A percentile compares a stretch with the other conserved stretches of the same genome.
Conservation (phyloP, 2,329 filamentous ascomycete genomes). For the Macrophomina phaseolina region DNA sequence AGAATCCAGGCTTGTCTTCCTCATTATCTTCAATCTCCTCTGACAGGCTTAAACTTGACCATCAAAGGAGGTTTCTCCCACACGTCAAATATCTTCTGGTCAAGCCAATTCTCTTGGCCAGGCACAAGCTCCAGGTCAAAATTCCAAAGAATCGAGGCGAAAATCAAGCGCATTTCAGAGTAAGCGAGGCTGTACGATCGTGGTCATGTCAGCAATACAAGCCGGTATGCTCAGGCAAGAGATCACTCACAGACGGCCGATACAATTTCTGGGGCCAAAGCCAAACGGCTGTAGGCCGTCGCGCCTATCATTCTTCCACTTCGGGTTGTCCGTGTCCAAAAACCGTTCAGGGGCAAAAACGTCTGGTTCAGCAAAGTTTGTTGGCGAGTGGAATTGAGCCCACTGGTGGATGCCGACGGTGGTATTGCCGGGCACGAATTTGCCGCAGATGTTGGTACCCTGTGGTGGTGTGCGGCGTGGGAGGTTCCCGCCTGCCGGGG, state of each 20-base stretch:
- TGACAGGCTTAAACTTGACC: constrained; percentile 27
- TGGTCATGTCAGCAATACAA: no score
- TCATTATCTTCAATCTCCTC: no score
- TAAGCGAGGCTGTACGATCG: constrained; percentile 38
- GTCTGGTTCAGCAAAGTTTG: constrained; percentile 44
- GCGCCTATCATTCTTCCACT: constrained; percentile 39
- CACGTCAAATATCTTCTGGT: constrained; percentile 41
- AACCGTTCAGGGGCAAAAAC: constrained; percentile 51
- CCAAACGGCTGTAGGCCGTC: constrained; percentile 52
- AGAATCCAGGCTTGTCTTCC: no score
- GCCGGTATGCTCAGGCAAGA: no score
- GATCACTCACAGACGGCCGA: constrained; percentile 43
- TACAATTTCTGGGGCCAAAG: constrained; percentile 47
- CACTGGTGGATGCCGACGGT: constrained; percentile 22
- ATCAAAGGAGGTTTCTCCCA: constrained; percentile 46
- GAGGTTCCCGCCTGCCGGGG: constrained; percentile 43
- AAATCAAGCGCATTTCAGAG: constrained; percentile 50
- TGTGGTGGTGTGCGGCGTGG: constrained; percentile 42
- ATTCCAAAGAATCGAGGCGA: constrained; percentile 44
- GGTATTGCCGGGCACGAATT: constrained; percentile 41
- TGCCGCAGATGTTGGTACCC: constrained; percentile 45
- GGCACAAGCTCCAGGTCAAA: constrained; percentile 47
- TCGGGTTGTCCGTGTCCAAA: constrained; percentile 36
- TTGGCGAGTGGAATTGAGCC: constrained; percentile 12
- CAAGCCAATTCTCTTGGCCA: constrained; percentile 38